phyloP scores from a whole-genome alignment of 148 eudicot genomes.

The Chenopodium berlandieri region DNA sequence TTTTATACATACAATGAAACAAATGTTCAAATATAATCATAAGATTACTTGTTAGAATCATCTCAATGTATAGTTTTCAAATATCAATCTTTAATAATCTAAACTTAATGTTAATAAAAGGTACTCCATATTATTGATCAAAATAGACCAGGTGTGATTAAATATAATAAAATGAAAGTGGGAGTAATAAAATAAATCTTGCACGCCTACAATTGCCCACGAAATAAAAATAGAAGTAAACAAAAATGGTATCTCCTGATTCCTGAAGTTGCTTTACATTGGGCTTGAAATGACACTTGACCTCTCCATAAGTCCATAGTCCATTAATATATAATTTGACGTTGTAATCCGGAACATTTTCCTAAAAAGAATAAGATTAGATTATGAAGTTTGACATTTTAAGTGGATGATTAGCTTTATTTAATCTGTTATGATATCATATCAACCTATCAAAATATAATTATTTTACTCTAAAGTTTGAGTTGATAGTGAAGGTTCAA shows the following conservation, averaged over 20 bases:
- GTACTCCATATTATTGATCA: no score
- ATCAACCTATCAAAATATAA: background rate
- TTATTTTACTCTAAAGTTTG: background rate
- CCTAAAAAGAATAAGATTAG: background rate
- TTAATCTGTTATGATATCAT: background rate
- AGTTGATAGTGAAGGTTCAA: constrained; percentile 14
- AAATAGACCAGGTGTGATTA: no score
- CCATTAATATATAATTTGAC: background rate
- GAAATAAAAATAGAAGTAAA: no score
- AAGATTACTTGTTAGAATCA: no score
- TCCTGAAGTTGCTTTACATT: background rate
- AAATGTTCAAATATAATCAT: no score
- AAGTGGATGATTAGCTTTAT: background rate
- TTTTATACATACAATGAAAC: no score
- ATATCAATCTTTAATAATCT: no score
- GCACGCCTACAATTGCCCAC: background rate
- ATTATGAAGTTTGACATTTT: background rate
- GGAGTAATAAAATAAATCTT: no score
- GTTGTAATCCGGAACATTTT: background rate
- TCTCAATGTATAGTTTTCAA: no score
- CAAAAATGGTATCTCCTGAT: background rate
- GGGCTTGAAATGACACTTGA: background rate
- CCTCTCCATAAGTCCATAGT: background rate
- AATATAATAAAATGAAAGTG: no score
- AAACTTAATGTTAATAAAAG: no score